These are phyloP conservation scores for Monosporascus sp. DNA, from an alignment of 2,329 filamentous ascomycete species.

Conservation along the genomic window DNA sequence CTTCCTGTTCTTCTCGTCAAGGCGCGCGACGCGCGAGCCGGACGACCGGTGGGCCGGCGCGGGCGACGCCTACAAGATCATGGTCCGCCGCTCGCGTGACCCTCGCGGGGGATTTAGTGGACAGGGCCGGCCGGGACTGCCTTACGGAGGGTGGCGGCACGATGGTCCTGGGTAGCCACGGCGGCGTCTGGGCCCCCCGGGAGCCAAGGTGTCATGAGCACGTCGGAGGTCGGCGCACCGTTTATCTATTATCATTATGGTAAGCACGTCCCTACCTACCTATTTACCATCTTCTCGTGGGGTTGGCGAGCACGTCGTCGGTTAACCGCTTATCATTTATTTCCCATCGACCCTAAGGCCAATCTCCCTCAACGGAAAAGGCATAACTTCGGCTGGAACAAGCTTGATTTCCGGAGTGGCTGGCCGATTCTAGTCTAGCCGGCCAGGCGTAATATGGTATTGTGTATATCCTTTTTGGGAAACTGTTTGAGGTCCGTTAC, in stretches of 20 bases:
- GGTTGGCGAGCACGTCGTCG: neutral
- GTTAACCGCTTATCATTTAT: slow-evolving; percentile 3
- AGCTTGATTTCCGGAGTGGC: slow-evolving; percentile 16
- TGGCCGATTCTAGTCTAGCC: slow-evolving; percentile 14
- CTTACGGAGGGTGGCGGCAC: slow-evolving; percentile 12
- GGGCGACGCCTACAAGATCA: slow-evolving; percentile 17
- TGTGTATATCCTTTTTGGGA: too few species aligned
- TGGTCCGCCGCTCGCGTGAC: slow-evolving; percentile 16
- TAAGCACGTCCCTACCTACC: slow-evolving; percentile 2
- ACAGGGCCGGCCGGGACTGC: slow-evolving; percentile 11
- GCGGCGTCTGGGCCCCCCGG: slow-evolving; percentile 16
- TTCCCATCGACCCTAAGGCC: slow-evolving; percentile 10
- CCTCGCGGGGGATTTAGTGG: slow-evolving; percentile 11
- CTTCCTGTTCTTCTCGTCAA: slow-evolving; percentile 18
- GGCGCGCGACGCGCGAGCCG: slow-evolving; percentile 11
- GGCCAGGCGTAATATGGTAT: neutral
- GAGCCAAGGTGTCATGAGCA: slow-evolving; percentile 13
- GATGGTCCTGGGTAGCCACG: slow-evolving; percentile 12
- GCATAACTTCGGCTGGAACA: slow-evolving; percentile 18
- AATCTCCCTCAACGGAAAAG: slow-evolving; percentile 6
- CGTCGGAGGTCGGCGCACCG: slow-evolving; percentile 12
- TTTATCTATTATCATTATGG: slow-evolving; percentile 20
- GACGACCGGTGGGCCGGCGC: slow-evolving; percentile 9
- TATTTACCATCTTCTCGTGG: neutral
- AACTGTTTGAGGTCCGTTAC: too few species aligned